These are phyloP conservation scores for Cyphellophora europaea DNA, from an alignment of 2,329 filamentous ascomycete genomes.

Conservation along the genomic window DNA sequence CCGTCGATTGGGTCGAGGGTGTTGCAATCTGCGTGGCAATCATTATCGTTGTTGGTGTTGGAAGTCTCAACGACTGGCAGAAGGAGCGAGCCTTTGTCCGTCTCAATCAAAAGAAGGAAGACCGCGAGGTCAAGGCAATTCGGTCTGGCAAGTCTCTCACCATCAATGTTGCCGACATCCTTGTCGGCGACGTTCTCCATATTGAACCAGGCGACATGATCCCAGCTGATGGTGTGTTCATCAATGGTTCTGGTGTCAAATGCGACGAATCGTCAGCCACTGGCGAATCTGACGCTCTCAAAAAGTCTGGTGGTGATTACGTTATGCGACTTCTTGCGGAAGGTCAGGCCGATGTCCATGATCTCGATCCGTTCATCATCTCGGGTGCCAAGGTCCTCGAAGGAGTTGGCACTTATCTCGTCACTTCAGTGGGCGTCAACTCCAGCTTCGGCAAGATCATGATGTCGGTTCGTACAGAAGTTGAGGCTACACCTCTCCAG, in stretches of 20 bases:
- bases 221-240: slow-evolving; percentile 61
- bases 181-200: slow-evolving; percentile 61
- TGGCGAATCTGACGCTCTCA: slow-evolving; percentile 63
- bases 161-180: slow-evolving; percentile 56
- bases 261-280: slow-evolving; percentile 68
- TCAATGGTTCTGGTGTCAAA: slow-evolving; percentile 55
- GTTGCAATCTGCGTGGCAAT: slow-evolving; percentile 59
- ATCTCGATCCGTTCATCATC: slow-evolving; percentile 64
- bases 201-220: slow-evolving; percentile 62
- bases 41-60: slow-evolving; percentile 53
- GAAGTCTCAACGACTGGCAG: slow-evolving; percentile 57
- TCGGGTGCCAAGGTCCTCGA: slow-evolving; percentile 73
- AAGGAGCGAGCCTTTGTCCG: slow-evolving; percentile 58
- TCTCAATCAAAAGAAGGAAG: slow-evolving; percentile 48
- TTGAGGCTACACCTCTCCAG: slow-evolving; percentile 67
- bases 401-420: slow-evolving; percentile 64
- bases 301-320: slow-evolving; percentile 53
- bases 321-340: slow-evolving; percentile 48
- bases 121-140: slow-evolving; percentile 56
- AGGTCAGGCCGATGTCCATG: slow-evolving; percentile 41
- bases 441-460: slow-evolving; percentile 68
- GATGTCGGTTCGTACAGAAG: slow-evolving; percentile 63
- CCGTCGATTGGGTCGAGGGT: slow-evolving; percentile 61
- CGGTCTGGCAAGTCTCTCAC: slow-evolving; percentile 56
- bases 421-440: slow-evolving; percentile 63